These are phyloP conservation scores for Aristolochia fimbriata DNA, from an alignment of 164 flowering plant genomes.

Conservation along the genomic window DNA sequence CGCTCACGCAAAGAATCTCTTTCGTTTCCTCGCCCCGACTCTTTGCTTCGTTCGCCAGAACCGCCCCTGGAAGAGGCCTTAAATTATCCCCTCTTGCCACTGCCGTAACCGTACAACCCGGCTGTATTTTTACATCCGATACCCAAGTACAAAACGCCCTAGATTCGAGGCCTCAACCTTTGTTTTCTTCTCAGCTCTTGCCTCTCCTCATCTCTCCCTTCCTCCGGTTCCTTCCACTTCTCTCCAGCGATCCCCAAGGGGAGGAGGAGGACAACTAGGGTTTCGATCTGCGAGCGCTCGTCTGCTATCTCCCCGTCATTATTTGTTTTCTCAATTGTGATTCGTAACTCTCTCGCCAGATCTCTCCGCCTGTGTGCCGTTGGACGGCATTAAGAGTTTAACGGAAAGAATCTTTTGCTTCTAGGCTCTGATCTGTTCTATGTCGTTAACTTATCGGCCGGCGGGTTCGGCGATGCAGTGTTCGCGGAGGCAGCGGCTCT, in stretches of 20 bases:
- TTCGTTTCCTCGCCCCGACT: not conserved
- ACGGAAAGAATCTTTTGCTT: not conserved
- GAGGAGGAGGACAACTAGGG: no score
- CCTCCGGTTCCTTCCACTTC: no score
- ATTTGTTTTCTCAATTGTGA: not conserved
- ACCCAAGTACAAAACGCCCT: constrained; percentile 5
- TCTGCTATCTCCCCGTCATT: not conserved
- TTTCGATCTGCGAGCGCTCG: not conserved
- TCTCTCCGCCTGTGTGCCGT: not conserved
- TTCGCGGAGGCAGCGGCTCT: constrained; percentile 5
- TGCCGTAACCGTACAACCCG: not conserved
- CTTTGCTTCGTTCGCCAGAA: not conserved
- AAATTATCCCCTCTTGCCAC: constrained; percentile 2
- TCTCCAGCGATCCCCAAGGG: not conserved
- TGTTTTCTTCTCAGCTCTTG: not conserved
- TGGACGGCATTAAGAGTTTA: not conserved
- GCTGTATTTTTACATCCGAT: not conserved
- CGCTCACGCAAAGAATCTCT: constrained; percentile 1
- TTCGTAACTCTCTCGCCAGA: not conserved
- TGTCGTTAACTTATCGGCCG: constrained; percentile 1
- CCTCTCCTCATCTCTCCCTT: not conserved
- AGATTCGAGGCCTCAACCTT: not conserved
- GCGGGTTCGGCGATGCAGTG: constrained; percentile 12
- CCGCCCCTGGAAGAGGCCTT: not conserved
- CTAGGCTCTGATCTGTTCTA: not conserved